These are phyloP conservation scores for Phlegmacium glaucopus DNA, from an alignment of 768 basidiomycete genomes.

Conservation along the genomic window DNA sequence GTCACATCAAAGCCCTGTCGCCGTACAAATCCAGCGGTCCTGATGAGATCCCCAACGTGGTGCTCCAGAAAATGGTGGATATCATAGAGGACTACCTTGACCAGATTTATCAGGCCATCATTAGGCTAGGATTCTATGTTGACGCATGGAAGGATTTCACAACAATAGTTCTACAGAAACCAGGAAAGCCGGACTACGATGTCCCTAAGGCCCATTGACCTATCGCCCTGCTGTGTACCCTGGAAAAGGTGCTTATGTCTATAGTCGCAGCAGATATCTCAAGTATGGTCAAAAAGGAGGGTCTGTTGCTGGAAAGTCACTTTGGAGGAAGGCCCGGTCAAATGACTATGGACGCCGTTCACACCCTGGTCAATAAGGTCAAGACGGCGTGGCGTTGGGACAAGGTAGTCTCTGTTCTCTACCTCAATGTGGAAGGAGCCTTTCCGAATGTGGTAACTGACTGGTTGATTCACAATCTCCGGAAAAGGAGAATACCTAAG, in stretches of 20 bases:
- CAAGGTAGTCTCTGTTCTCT: too few relatives aligned
- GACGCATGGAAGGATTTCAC: not conserved
- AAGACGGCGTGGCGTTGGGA: too few relatives aligned
- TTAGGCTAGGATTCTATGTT: too few relatives aligned
- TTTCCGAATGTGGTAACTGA: too few relatives aligned
- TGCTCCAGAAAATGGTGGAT: not conserved
- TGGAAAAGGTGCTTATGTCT: not conserved
- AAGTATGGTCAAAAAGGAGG: too few relatives aligned
- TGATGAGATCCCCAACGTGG: conserved; percentile 1
- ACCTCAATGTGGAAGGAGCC: too few relatives aligned
- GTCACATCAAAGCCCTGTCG: conserved; percentile 9
- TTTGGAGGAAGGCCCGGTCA: too few relatives aligned
- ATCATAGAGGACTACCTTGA: not conserved
- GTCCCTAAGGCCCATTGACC: conserved; percentile 3
- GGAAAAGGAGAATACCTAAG: too few relatives aligned
- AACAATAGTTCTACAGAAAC: not conserved
- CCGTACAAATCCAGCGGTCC: not conserved
- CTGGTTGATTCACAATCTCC: too few relatives aligned
- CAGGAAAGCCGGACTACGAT: conserved; percentile 2
- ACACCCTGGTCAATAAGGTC: too few relatives aligned
- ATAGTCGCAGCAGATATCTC: not conserved
- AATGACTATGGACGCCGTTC: too few relatives aligned
- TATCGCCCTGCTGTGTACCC: conserved; percentile 2
- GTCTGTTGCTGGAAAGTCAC: too few relatives aligned
- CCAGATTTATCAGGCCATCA: not conserved